phyloP scores from a whole-genome alignment of 2,329 filamentous ascomycete genomes.

The Aspergillus ibericus region DNA sequence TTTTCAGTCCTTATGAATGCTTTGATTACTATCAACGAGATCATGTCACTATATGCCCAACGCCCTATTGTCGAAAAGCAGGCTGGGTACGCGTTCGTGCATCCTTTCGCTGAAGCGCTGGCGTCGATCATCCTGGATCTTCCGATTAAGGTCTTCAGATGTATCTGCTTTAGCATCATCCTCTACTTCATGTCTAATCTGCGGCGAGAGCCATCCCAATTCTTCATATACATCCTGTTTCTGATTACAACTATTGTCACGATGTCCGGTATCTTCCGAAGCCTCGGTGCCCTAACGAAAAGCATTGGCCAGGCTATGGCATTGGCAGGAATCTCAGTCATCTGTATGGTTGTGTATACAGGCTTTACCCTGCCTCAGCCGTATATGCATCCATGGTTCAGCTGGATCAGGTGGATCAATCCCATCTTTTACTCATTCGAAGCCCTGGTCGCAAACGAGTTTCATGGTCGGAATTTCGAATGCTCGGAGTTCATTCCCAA shows the following conservation, averaged over 20 bases:
- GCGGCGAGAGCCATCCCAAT: constrained; percentile 67
- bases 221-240: constrained; percentile 81
- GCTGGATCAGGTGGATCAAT: constrained; percentile 78
- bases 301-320: constrained; percentile 59
- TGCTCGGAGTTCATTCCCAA: constrained; percentile 50
- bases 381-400: constrained; percentile 73
- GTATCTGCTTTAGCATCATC: constrained; percentile 70
- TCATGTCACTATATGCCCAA: constrained; percentile 21
- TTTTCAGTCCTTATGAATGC: constrained; percentile 82
- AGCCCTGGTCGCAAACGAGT: constrained; percentile 79
- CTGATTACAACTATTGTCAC: constrained; percentile 68
- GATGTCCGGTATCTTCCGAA: constrained; percentile 83
- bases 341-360: constrained; percentile 46
- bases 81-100: constrained; percentile 20
- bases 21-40: constrained; percentile 70
- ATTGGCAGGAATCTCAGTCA: constrained; percentile 49
- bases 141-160: constrained; percentile 74
- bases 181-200: constrained; percentile 86
- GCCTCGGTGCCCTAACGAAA: constrained; percentile 69
- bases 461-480: constrained; percentile 61
- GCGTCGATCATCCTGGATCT: constrained; percentile 27
- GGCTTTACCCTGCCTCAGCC: constrained; percentile 39
- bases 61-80: constrained; percentile 22
- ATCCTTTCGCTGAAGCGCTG: constrained; percentile 15
- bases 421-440: constrained; percentile 81